phyloP scores from a whole-genome alignment of 371 early-diverging fungal species.

The Mortierella sp. region DNA sequence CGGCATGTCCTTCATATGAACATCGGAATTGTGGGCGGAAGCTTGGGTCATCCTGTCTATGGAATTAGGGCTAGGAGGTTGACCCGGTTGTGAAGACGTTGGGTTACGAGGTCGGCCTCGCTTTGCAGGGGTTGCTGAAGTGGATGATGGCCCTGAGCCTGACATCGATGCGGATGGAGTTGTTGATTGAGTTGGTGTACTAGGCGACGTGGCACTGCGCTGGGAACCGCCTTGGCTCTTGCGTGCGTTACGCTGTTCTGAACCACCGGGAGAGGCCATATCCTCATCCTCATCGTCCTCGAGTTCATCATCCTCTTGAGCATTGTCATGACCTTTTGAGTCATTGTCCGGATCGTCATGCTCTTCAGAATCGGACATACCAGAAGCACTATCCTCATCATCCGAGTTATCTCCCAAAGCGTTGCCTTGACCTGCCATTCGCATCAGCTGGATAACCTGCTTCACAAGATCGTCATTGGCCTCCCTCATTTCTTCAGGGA shows the following conservation, averaged over 20 bases:
- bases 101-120: conserved; percentile 44
- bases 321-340: conserved; percentile 19
- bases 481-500: conserved; percentile 41
- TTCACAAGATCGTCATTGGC: conserved; percentile 42
- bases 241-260: conserved; percentile 18
- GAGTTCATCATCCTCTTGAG: conserved; percentile 30
- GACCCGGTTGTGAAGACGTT: conserved; percentile 5
- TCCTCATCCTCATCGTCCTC: conserved; percentile 36
- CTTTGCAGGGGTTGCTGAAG: conserved; percentile 32
- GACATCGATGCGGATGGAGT: conserved; percentile 16
- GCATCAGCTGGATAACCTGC: conserved; percentile 46
- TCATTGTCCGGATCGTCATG: conserved; percentile 14
- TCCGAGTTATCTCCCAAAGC: conserved; percentile 30
- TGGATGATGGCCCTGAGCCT: conserved; percentile 13
- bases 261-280: conserved; percentile 22
- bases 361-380: conserved; percentile 28
- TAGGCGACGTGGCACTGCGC: conserved; percentile 3
- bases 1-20: not conserved
- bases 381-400: conserved; percentile 21
- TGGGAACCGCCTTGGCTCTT: conserved; percentile 7
- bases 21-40: not conserved
- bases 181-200: conserved; percentile 15
- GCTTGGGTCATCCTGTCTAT: conserved; percentile 9
- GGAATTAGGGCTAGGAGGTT: conserved; percentile 15
- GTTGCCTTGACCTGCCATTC: conserved; percentile 19